Evolutionary conservation across 1,284 basidiomycete species (phyloP).

Genomic region (Trametes polyzona): DNA sequence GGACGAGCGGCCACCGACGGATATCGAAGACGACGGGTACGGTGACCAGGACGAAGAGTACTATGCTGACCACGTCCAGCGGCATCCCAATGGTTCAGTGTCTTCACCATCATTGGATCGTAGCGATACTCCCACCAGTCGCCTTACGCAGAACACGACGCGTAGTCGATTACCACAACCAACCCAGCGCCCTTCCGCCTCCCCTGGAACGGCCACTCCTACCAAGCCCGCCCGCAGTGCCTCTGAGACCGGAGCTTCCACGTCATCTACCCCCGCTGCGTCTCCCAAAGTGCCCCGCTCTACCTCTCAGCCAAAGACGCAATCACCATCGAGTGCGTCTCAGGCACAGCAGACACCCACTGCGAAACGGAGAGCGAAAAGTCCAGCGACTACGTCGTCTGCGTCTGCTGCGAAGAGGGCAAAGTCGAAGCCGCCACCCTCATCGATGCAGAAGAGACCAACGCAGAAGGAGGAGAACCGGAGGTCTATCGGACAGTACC

Average conservation of each 20-base stretch:
- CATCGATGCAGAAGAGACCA: slow-evolving; percentile 29
- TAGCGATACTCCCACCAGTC: slow-evolving; percentile 23
- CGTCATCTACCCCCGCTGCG: slow-evolving; percentile 19
- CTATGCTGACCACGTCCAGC: slow-evolving; percentile 30
- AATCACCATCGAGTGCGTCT: slow-evolving; percentile 23
- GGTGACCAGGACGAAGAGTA: slow-evolving; percentile 32
- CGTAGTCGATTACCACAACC: slow-evolving; percentile 31
- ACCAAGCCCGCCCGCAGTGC: slow-evolving; percentile 19
- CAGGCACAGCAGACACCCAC: slow-evolving; percentile 23
- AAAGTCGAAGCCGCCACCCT: slow-evolving; percentile 39
- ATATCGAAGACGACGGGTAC: slow-evolving; percentile 47
- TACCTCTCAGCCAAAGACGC: slow-evolving; percentile 27
- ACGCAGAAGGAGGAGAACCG: slow-evolving; percentile 37
- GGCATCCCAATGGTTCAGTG: slow-evolving; percentile 27
- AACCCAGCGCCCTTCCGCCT: slow-evolving; percentile 12
- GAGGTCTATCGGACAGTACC: slow-evolving; percentile 64
- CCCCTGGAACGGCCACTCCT: slow-evolving; percentile 21
- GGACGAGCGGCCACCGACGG: slow-evolving; percentile 72
- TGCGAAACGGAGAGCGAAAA: slow-evolving; percentile 49
- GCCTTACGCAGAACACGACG: slow-evolving; percentile 18
- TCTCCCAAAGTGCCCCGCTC: slow-evolving; percentile 19
- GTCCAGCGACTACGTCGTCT: slow-evolving; percentile 41
- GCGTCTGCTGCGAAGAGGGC: slow-evolving; percentile 43
- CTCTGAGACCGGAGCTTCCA: slow-evolving; percentile 20
- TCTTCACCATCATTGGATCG: slow-evolving; percentile 30